A percentile compares a stretch with the other conserved stretches of the same genome.
Conservation (phyloP, 768 basidiomycete species). For the Neoboletus magnificus region DNA sequence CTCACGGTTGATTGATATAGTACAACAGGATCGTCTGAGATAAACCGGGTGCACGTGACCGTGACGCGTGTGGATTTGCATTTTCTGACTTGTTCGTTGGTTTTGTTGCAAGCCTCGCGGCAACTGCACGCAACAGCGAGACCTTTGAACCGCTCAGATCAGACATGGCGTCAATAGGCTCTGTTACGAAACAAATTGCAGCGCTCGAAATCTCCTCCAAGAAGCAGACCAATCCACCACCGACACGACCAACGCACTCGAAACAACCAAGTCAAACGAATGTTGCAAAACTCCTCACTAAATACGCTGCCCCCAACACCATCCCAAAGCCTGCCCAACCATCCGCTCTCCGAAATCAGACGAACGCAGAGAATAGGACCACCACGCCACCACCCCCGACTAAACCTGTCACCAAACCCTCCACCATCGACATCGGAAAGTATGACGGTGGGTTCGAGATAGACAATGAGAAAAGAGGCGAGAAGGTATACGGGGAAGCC, state of each 20-base stretch:
- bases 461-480: slow-evolving; percentile 80
- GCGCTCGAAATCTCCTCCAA: slow-evolving; percentile 61
- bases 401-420: slow-evolving; percentile 20
- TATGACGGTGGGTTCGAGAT: slow-evolving; percentile 98
- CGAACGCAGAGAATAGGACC: slow-evolving; percentile 24
- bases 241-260: slow-evolving; percentile 33
- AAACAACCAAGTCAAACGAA: slow-evolving; percentile 60
- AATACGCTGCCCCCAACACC: slow-evolving; percentile 66
- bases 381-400: slow-evolving; percentile 25
- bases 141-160: not conserved
- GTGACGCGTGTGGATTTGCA: slow-evolving; percentile 14
- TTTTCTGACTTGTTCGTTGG: not conserved
- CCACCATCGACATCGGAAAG: slow-evolving; percentile 68
- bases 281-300: slow-evolving; percentile 69
- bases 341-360: slow-evolving; percentile 44
- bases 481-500: slow-evolving; percentile 70
- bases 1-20: too few relatives aligned
- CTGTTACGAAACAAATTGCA: slow-evolving; percentile 65
- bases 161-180: slow-evolving; percentile 45
- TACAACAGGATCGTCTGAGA: too few relatives aligned
- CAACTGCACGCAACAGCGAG: not conserved
- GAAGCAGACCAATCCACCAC: slow-evolving; percentile 37
- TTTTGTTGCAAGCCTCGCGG: not conserved
- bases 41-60: too few relatives aligned
- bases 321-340: slow-evolving; percentile 30